Evolutionary conservation across 768 basidiomycete species (phyloP), one percentile per base, ranked within the genome.

Genomic region (Cubamyces lactineus): DNA sequence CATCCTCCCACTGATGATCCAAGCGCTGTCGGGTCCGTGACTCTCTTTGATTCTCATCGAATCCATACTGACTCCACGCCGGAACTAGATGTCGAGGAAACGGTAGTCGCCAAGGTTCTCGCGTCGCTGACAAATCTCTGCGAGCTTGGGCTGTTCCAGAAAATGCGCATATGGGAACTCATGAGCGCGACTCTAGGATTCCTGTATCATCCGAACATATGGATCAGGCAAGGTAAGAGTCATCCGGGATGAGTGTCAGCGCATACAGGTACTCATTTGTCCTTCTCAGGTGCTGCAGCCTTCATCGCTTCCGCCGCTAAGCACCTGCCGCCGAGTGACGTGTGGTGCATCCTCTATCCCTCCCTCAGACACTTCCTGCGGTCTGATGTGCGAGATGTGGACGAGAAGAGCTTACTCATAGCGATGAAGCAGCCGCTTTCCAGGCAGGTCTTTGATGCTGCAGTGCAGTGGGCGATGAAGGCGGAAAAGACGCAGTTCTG

Each of bases 291-390:
- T 23, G 86, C 96, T 17, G 87, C 86, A 13, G 87, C 92, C 0
- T 95, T 99, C 72, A 88, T 98, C 46, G 88, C 92, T 2, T 87
- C 93, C 4, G 89, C 93, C 9, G 88, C 91, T 2, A 86, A 87
- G 45, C 88, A 91, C 64, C 82, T 99, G 6, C 91, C 90, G 0
- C 74, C 80, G 2, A 94, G 93, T 55, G 97, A 99, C 70, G 87
- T 94, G 21, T 98, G 97, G 96, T 98, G 95, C 69, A 96, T 98
- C 43, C 74, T 99, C 9, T 98, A 98, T 67, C 96, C 97, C 0
- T 92, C 91, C 0, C 75, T 98, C 43, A 83, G 92, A 48, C 89
- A 94, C 68, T 86, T 95, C 61, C 78, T 98, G 41, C 89, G 88
- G 59, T 92, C 87, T 2, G 97, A 98, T 66, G 79, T 98, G 21